A percentile compares a stretch with the other conserved stretches of the same genome.
Evolutionary conservation across 805 yeast genomes (phyloP).

Genomic region (Hanseniaspora lachancei): DNA sequence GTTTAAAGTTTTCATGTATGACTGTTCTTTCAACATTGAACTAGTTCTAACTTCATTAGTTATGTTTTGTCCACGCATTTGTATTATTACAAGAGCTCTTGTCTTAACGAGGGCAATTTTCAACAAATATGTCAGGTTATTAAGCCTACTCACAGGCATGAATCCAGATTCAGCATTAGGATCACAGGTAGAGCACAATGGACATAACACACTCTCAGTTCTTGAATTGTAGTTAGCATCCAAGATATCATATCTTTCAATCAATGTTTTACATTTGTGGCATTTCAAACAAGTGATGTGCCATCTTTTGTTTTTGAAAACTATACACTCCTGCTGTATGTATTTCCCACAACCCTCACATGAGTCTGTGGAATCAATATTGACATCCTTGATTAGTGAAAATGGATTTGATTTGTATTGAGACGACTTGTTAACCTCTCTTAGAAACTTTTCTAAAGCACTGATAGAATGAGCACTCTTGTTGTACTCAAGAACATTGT

Average conservation of each 20-base stretch:
- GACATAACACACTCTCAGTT: constrained; percentile 38
- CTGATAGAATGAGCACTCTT: constrained; percentile 41
- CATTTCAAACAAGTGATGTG: constrained; percentile 67
- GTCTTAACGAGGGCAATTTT: constrained; percentile 76
- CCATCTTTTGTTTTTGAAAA: constrained; percentile 58
- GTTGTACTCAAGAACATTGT: constrained; percentile 60
- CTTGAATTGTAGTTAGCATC: constrained; percentile 35
- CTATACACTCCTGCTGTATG: constrained; percentile 73
- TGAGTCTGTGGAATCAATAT: constrained; percentile 56
- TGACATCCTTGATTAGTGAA: constrained; percentile 32
- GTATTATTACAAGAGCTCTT: constrained; percentile 41
- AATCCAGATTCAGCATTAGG: constrained; percentile 44
- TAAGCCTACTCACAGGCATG: constrained; percentile 47
- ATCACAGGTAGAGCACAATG: constrained; percentile 44
- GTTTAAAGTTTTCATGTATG: constrained; percentile 55
- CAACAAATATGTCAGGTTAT: constrained; percentile 62
- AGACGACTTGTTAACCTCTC: constrained; percentile 36
- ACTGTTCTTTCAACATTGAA: constrained; percentile 29
- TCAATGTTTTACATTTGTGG: constrained; percentile 37
- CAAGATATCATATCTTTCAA: constrained; percentile 30
- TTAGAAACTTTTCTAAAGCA: constrained; percentile 52
- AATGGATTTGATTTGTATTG: constrained; percentile 28
- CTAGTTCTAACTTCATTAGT: constrained; percentile 16
- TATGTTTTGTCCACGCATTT: constrained; percentile 4
- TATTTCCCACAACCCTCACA: constrained; percentile 61